phyloP scores from a whole-genome alignment of 2,329 filamentous ascomycete genomes.

The Thelonectria olida region DNA sequence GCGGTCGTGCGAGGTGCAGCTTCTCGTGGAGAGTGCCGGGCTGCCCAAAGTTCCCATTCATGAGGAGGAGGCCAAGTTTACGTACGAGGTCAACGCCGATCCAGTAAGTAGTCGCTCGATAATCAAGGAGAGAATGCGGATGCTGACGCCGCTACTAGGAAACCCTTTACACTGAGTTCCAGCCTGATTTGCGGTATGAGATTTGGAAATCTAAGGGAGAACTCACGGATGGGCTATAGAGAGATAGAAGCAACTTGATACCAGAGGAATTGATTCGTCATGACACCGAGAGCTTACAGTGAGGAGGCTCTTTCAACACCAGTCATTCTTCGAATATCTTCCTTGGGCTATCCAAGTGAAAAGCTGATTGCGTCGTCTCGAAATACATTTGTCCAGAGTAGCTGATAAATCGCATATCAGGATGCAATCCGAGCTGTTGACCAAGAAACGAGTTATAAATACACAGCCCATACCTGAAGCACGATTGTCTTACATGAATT shows the following conservation, averaged over 20 bases:
- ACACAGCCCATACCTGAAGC: no score
- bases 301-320: background rate
- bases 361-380: no score
- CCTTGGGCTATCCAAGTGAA: no score
- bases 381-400: no score
- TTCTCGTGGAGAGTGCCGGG: constrained; percentile 42
- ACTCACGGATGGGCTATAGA: constrained; percentile 26
- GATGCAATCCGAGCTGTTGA: no score
- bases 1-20: constrained; percentile 45
- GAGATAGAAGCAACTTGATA: background rate
- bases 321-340: background rate
- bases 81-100: constrained; percentile 45
- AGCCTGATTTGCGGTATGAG: constrained; percentile 47
- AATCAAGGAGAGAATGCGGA: fast-evolving
- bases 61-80: constrained; percentile 52
- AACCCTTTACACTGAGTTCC: constrained; percentile 46
- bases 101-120: constrained; percentile 31
- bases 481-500: no score
- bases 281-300: background rate
- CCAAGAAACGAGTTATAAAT: no score
- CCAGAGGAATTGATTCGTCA: background rate
- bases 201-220: constrained; percentile 43
- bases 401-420: no score
- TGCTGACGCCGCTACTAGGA: constrained; percentile 29
- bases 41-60: constrained; percentile 42